Conservation (phyloP, 2,329 filamentous ascomycete genomes). For the Colletotrichum musae region DNA sequence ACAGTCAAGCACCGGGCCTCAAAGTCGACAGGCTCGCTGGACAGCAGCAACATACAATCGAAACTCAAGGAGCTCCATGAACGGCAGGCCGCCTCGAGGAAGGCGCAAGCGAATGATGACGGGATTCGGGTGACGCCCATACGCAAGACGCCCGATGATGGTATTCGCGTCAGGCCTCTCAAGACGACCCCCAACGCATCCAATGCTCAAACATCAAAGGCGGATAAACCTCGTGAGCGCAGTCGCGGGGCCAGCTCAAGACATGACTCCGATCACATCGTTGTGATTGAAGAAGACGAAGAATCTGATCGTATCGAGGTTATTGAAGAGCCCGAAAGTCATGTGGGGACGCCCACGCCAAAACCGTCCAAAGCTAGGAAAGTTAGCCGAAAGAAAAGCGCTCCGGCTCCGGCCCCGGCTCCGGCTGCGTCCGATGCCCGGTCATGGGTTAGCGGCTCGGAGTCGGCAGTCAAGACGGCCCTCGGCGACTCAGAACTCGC, state of each 20-base stretch:
- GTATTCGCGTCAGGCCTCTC: constrained; percentile 50
- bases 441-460: constrained; percentile 47
- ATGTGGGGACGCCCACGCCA: constrained; percentile 55
- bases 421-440: constrained; percentile 43
- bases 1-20: constrained; percentile 55
- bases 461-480: constrained; percentile 42
- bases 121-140: constrained; percentile 62
- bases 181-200: constrained; percentile 24
- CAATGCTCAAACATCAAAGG: constrained; percentile 45
- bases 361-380: constrained; percentile 36
- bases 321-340: constrained; percentile 54
- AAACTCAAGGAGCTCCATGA: constrained; percentile 40
- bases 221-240: constrained; percentile 32
- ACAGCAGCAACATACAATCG: constrained; percentile 46
- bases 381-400: constrained; percentile 31
- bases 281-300: constrained; percentile 44
- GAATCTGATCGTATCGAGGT: constrained; percentile 48
- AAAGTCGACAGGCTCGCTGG: constrained; percentile 51
- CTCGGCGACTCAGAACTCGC: constrained; percentile 52
- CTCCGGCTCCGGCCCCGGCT: constrained; percentile 22
- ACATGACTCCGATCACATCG: constrained; percentile 47
- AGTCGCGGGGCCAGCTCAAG: constrained; percentile 44
- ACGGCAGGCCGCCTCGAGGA: constrained; percentile 33
- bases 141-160: constrained; percentile 51
- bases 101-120: constrained; percentile 50